Evolutionary conservation across 108 stramenopile genomes (phyloP), one percentile per base, ranked within the genome.

Genomic region (Nitzschia palea): DNA sequence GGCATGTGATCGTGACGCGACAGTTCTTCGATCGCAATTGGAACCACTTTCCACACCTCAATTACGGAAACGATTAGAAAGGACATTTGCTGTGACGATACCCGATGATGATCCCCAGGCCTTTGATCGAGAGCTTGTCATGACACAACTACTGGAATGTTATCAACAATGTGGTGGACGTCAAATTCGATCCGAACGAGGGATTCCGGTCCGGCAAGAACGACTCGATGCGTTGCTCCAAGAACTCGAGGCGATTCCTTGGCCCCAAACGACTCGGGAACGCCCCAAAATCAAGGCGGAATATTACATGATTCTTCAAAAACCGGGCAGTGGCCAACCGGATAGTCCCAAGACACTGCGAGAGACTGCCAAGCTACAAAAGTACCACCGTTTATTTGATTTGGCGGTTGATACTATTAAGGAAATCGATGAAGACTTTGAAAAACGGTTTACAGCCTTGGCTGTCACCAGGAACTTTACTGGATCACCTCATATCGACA

Each of bases 401-500:
- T 40, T 67, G 50, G 88, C 88, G 2, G 58, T 72, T 2, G 70
- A 67, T 32, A 71, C 85, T 3, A 42, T 89, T 22, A 40, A 44
- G 14, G 68, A 80, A 35, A 67, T 78, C 22, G 85, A 89, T 70
- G 50, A 70, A 26, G 64, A 23, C 14, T 89, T 84, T 72, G 76
- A 77, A 5, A 20, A 64, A 10, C 60, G 61, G 1, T 86, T 86
- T 56, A 84, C 85, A 14, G 83, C 85, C 3, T 33, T 89, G 17
- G 88, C 88, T 0, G 81, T 89, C 0, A 89, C 88, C 0, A 65
- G 79, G 29, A 78, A 78, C 43, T 89, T 89, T 53, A 51, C 47
- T 4, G 88, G 88, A 6, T 73, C 71, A 31, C 84, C 88, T 25
- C 88, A 89, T 54, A 89, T 89, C 43, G 88, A 89, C 50, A 86